A percentile compares a stretch with the other conserved stretches of the same genome.
Evolutionary conservation across 2,329 filamentous ascomycete species (phyloP).

Genomic region (Botrytis sinoallii): DNA sequence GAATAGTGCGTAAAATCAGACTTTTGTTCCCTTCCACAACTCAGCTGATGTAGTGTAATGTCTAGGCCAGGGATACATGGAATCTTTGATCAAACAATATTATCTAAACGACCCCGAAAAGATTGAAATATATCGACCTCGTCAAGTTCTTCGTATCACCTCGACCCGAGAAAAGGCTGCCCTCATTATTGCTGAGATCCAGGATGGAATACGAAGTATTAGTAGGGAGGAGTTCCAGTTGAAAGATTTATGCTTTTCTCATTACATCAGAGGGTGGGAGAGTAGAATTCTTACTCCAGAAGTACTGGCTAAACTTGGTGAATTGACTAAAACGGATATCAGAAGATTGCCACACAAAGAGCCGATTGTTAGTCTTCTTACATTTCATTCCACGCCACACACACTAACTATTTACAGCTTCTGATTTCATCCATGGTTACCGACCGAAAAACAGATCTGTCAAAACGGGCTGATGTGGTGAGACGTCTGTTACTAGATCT

Average conservation of each 20-base stretch:
- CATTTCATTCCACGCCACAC: slow-evolving; percentile 4
- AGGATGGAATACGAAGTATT: slow-evolving; percentile 27
- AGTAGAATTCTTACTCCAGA: slow-evolving; percentile 20
- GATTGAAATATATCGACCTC: slow-evolving; percentile 33
- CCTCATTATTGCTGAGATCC: slow-evolving; percentile 28
- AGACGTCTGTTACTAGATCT: slow-evolving; percentile 31
- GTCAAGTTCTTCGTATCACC: slow-evolving; percentile 33
- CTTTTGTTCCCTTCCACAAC: background rate
- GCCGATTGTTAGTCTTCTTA: slow-evolving; percentile 19
- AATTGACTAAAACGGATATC: slow-evolving; percentile 34
- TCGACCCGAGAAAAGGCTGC: slow-evolving; percentile 29
- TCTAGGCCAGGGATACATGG: slow-evolving; percentile 28
- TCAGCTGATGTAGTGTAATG: slow-evolving; percentile 16
- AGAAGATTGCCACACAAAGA: slow-evolving; percentile 16
- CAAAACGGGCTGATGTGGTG: slow-evolving; percentile 27
- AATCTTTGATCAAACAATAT: slow-evolving; percentile 28
- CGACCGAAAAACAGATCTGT: slow-evolving; percentile 19
- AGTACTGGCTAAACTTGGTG: slow-evolving; percentile 27
- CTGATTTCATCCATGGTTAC: slow-evolving; percentile 22
- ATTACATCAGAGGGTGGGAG: slow-evolving; percentile 17
- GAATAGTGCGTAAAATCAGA: slow-evolving; percentile 27
- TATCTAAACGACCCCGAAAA: slow-evolving; percentile 28
- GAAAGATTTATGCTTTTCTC: slow-evolving; percentile 22
- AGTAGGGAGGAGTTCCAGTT: slow-evolving; percentile 24
- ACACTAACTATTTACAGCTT: slow-evolving; percentile 21